These are phyloP conservation scores for Phaeophleospora eucalypticola DNA, from an alignment of 2,329 filamentous ascomycete genomes.

Conservation along the genomic window DNA sequence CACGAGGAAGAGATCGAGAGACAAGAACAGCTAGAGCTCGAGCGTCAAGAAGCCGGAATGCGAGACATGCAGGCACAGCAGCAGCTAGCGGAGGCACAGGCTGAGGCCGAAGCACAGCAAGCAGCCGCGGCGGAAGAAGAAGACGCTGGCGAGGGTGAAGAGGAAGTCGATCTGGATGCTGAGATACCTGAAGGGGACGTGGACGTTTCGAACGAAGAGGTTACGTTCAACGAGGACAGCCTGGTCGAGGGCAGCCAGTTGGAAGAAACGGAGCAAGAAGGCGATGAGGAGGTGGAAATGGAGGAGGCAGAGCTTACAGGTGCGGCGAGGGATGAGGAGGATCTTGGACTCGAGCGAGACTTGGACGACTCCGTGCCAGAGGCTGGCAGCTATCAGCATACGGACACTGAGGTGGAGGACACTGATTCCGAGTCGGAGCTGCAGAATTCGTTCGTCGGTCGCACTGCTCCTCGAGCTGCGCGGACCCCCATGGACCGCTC, in stretches of 20 bases:
- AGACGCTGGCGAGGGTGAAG: slow-evolving; percentile 49
- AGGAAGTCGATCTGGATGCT: slow-evolving; percentile 47
- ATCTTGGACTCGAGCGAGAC: slow-evolving; percentile 34
- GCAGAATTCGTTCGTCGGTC: slow-evolving; percentile 25
- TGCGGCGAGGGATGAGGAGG: slow-evolving; percentile 45
- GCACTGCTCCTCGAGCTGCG: slow-evolving; percentile 17
- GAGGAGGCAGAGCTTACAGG: slow-evolving; percentile 47
- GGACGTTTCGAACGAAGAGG: slow-evolving; percentile 46
- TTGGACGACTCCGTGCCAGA: slow-evolving; percentile 51
- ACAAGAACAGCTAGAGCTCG: slow-evolving; percentile 74
- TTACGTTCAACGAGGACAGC: slow-evolving; percentile 48
- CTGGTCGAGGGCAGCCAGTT: slow-evolving; percentile 45
- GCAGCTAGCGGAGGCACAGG: slow-evolving; percentile 54
- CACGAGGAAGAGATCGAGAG: slow-evolving; percentile 85
- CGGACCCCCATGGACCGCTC: slow-evolving; percentile 8
- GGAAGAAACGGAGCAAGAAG: slow-evolving; percentile 37
- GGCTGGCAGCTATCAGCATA: slow-evolving; percentile 52
- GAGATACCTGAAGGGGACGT: slow-evolving; percentile 64
- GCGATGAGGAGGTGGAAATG: slow-evolving; percentile 41
- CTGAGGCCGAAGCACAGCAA: slow-evolving; percentile 32
- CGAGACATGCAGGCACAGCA: slow-evolving; percentile 64
- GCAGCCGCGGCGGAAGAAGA: slow-evolving; percentile 40
- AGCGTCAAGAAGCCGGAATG: slow-evolving; percentile 65
- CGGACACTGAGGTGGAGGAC: slow-evolving; percentile 50
- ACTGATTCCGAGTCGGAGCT: slow-evolving; percentile 26